These are phyloP conservation scores for Microcos paniculata DNA, from an alignment of 345 rosid species.

Conservation along the genomic window DNA sequence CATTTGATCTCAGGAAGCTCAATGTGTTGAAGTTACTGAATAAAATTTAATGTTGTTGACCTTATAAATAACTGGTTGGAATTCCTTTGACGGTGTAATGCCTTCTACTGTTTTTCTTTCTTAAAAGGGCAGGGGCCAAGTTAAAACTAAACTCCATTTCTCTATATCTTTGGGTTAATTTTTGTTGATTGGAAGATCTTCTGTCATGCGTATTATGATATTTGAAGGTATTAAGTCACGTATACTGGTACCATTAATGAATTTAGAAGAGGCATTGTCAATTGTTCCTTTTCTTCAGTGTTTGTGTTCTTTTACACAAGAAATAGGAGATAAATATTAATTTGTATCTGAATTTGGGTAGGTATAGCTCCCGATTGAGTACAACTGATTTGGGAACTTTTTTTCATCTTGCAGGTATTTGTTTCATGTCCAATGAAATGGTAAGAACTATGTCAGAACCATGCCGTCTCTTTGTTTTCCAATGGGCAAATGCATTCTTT, in stretches of 20 bases:
- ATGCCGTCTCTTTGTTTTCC: background rate
- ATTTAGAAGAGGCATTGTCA: background rate
- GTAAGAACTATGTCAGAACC: constrained; percentile 38
- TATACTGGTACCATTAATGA: background rate
- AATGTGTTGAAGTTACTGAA: background rate
- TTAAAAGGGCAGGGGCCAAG: background rate
- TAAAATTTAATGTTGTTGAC: background rate
- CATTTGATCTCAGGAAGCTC: background rate
- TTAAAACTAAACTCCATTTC: background rate
- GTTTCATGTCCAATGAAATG: constrained; percentile 95
- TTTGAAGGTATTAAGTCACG: background rate
- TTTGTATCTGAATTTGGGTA: background rate
- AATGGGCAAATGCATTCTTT: background rate
- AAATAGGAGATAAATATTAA: background rate
- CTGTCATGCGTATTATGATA: background rate
- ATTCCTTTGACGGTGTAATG: background rate
- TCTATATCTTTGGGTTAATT: background rate
- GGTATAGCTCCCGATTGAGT: background rate
- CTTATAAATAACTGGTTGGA: background rate
- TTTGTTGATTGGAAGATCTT: background rate
- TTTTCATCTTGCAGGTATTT: constrained; percentile 59
- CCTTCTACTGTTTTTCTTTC: background rate
- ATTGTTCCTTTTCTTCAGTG: background rate
- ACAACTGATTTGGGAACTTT: constrained; percentile 18
- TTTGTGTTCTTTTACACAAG: background rate